Conservation (phyloP, 306 rosid genomes). For the Cucurbita argyrosperma region DNA sequence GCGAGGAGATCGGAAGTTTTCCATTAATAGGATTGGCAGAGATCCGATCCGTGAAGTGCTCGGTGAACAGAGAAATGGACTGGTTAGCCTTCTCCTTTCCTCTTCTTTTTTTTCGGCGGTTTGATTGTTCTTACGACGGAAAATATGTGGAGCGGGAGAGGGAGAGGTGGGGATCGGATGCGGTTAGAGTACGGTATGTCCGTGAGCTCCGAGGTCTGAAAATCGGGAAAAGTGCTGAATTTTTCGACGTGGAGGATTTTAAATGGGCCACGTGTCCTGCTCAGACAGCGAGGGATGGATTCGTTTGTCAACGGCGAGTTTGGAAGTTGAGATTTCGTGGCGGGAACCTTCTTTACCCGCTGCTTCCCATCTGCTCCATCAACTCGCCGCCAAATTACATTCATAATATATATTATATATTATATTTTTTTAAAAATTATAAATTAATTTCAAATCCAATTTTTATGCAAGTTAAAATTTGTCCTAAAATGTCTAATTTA, state of each 20-base stretch:
- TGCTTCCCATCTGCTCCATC: too few relatives aligned
- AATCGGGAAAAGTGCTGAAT: not conserved
- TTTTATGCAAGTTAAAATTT: too few relatives aligned
- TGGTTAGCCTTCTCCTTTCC: not conserved
- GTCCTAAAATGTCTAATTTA: too few relatives aligned
- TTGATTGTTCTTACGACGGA: not conserved
- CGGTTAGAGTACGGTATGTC: constrained; percentile 9
- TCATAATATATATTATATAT: too few relatives aligned
- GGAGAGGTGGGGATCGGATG: constrained; percentile 1
- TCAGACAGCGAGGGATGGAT: not conserved
- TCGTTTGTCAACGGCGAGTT: not conserved
- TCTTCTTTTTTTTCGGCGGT: not conserved
- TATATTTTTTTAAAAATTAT: too few relatives aligned
- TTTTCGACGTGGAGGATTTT: constrained; percentile 1
- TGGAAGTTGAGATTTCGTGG: constrained; percentile 6
- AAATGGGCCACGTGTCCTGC: constrained; percentile 7
- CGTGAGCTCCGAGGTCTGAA: not conserved
- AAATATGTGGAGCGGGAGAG: not conserved
- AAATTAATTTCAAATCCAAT: too few relatives aligned
- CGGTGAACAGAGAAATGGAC: constrained; percentile 21
- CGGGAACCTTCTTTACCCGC: constrained; percentile 9
- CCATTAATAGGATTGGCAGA: constrained; percentile 24
- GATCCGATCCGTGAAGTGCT: constrained; percentile 72
- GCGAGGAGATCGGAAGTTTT: constrained; percentile 44
- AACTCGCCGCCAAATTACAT: not conserved